A percentile compares a stretch with the other conserved stretches of the same genome.
phyloP scores from a whole-genome alignment of 768 basidiomycete species.

The Psilocybe azurescens region DNA sequence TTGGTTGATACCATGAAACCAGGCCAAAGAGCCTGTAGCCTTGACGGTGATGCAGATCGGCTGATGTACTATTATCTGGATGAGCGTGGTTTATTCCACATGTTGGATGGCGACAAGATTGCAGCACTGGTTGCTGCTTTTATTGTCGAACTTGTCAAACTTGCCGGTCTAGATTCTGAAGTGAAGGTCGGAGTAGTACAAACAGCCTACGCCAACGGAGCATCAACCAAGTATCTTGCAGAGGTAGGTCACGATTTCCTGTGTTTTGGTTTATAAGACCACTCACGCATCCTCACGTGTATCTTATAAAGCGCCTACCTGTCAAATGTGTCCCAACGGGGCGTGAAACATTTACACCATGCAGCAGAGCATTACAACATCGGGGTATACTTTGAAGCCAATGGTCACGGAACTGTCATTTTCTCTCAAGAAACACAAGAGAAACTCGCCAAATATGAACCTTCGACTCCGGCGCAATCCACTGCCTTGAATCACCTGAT shows the following conservation, averaged over 20 bases:
- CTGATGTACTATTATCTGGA: conserved; percentile 95
- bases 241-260: conserved; percentile 54
- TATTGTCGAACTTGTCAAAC: conserved; percentile 87
- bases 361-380: conserved; percentile 93
- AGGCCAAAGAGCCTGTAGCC: conserved; percentile 86
- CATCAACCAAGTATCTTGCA: conserved; percentile 90
- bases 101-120: conserved; percentile 99
- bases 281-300: conserved; percentile 13
- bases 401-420: conserved; percentile 96
- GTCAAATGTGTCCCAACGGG: conserved; percentile 93
- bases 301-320: conserved; percentile 74
- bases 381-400: conserved; percentile 99
- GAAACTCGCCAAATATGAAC: conserved; percentile 63
- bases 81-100: conserved; percentile 75
- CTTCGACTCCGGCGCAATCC: conserved; percentile 82
- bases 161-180: conserved; percentile 77
- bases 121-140: conserved; percentile 92
- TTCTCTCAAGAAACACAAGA: conserved; percentile 82
- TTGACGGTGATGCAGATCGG: conserved; percentile 98
- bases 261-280: not conserved
- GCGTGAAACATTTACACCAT: conserved; percentile 98
- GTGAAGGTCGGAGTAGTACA: conserved; percentile 95
- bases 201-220: conserved; percentile 98
- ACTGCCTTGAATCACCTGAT: conserved; percentile 79
- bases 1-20: conserved; percentile 64